Percentiles rank a stretch among this genome's conserved stretches.
These are phyloP conservation scores for Aspergillus carlsbadensis DNA, from an alignment of 495 filamentous ascomycete species.

Conservation along the genomic window DNA sequence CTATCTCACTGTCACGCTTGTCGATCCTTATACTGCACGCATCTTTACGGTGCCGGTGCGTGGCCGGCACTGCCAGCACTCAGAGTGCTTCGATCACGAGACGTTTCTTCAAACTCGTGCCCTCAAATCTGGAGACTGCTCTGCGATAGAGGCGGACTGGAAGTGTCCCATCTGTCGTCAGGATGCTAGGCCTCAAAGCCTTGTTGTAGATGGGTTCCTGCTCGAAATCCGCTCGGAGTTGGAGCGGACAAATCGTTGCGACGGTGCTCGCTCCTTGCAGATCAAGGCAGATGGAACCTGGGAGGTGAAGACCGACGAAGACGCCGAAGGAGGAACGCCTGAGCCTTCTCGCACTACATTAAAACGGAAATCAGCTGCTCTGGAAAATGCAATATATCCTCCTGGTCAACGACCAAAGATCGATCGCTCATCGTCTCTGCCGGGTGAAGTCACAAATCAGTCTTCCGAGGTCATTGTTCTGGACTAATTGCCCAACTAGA, in stretches of 20 bases:
- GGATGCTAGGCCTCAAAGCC: slow-evolving; percentile 69
- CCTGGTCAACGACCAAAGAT: slow-evolving; percentile 15
- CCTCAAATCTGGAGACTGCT: slow-evolving; percentile 47
- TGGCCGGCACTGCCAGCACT: slow-evolving; percentile 59
- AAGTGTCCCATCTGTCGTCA: slow-evolving; percentile 74
- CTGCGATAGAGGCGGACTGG: slow-evolving; percentile 68
- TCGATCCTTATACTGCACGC: slow-evolving; percentile 69
- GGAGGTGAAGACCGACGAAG: slow-evolving; percentile 38
- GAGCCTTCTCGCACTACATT: background rate
- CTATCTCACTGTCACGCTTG: slow-evolving; percentile 66
- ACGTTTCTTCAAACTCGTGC: slow-evolving; percentile 69
- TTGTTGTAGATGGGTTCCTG: slow-evolving; percentile 72
- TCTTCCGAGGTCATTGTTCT: slow-evolving; percentile 32
- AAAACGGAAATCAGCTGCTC: slow-evolving; percentile 11
- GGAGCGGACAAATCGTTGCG: slow-evolving; percentile 30
- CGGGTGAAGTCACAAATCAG: slow-evolving; percentile 2
- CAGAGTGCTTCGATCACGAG: slow-evolving; percentile 86
- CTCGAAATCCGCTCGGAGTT: slow-evolving; percentile 53
- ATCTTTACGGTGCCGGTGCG: slow-evolving; percentile 74
- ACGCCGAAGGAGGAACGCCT: slow-evolving; percentile 7
- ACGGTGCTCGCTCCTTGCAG: slow-evolving; percentile 54
- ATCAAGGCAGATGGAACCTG: slow-evolving; percentile 60
- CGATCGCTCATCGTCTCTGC: slow-evolving; percentile 6
- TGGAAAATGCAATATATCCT: background rate
- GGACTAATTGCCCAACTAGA: slow-evolving; percentile 19